Conservation (phyloP, 139 green algal genomes). For the Mesostigma viride region DNA sequence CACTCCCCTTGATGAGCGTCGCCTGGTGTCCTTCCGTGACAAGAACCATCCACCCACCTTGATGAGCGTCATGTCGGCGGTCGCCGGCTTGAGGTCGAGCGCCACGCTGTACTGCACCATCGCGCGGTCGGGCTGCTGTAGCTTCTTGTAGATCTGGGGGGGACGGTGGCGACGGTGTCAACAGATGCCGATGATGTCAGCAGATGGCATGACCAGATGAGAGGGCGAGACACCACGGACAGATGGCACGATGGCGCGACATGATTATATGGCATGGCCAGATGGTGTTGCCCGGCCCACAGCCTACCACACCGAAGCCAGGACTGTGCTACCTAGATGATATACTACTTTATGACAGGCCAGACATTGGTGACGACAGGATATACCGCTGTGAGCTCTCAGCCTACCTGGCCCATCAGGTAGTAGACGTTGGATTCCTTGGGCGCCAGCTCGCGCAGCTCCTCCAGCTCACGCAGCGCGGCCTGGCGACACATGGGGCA, state of each 20-base stretch:
- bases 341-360: too few relatives aligned
- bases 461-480: slow-evolving; percentile 58
- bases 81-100: slow-evolving; percentile 71
- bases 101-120: slow-evolving; percentile 55
- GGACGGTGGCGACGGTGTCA: too few relatives aligned
- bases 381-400: too few relatives aligned
- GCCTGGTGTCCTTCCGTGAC: too few relatives aligned
- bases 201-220: not conserved
- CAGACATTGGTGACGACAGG: too few relatives aligned
- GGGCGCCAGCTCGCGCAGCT: slow-evolving; percentile 63
- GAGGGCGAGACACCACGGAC: not conserved
- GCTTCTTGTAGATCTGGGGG: slow-evolving; percentile 51
- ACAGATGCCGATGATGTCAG: not conserved
- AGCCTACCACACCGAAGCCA: too few relatives aligned
- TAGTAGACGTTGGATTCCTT: slow-evolving; percentile 76
- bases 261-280: too few relatives aligned
- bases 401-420: slow-evolving; percentile 63
- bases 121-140: slow-evolving; percentile 54
- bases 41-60: slow-evolving; percentile 60
- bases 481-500: slow-evolving; percentile 12
- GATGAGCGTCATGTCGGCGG: slow-evolving; percentile 66
- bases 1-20: not conserved
- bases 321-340: too few relatives aligned
- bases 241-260: too few relatives aligned
- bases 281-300: too few relatives aligned